Evolutionary conservation across 495 filamentous ascomycete genomes (phyloP).

Genomic region (Podospora pseudoanserina): DNA sequence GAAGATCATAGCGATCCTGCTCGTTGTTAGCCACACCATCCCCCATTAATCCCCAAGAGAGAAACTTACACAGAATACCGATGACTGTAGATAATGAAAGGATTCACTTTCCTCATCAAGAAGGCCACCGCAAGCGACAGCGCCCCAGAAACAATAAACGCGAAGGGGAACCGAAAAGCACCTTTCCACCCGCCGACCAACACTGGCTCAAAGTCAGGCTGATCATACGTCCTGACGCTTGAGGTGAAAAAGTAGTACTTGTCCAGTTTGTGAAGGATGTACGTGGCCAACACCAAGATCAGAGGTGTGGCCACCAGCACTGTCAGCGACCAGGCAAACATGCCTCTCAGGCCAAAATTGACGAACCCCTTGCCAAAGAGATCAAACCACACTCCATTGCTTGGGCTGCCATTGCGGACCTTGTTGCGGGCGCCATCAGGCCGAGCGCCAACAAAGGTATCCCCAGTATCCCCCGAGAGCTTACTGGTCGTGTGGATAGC

Average conservation of each 20-base stretch:
- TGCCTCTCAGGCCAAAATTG: slow-evolving; percentile 69
- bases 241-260: slow-evolving; percentile 75
- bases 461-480: slow-evolving; percentile 66
- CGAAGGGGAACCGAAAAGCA: slow-evolving; percentile 77
- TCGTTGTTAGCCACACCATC: slow-evolving; percentile 22
- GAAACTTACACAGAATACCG: slow-evolving; percentile 66
- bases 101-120: slow-evolving; percentile 77
- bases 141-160: slow-evolving; percentile 64
- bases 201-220: slow-evolving; percentile 58
- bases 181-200: slow-evolving; percentile 73
- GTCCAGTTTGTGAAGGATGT: slow-evolving; percentile 64
- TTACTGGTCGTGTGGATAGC: slow-evolving; percentile 67
- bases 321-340: slow-evolving; percentile 84
- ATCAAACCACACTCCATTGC: slow-evolving; percentile 87
- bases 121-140: slow-evolving; percentile 70
- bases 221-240: slow-evolving; percentile 53
- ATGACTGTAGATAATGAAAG: slow-evolving; percentile 80
- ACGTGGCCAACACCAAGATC: slow-evolving; percentile 62
- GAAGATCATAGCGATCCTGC: slow-evolving; percentile 76
- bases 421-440: slow-evolving; percentile 53
- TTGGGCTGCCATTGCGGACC: slow-evolving; percentile 64
- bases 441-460: slow-evolving; percentile 59
- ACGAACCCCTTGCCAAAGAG: slow-evolving; percentile 79
- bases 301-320: slow-evolving; percentile 74
- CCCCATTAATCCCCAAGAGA: neutral